Percentiles rank a stretch among this genome's conserved stretches.
Conservation (phyloP, 148 eudicot species). For the Silene latifolia region DNA sequence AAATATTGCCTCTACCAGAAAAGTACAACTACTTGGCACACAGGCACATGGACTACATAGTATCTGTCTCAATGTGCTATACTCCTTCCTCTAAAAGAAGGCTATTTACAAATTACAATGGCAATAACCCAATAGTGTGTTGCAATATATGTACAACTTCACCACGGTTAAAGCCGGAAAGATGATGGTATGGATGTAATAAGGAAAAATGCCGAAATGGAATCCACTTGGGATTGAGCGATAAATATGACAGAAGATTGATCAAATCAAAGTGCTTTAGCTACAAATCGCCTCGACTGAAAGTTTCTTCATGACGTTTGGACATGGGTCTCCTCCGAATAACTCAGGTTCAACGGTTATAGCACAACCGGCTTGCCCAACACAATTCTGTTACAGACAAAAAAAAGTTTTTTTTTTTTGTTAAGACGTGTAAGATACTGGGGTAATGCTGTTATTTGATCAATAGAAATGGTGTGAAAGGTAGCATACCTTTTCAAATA, state of each 20-base stretch:
- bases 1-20: slow-evolving; percentile 17
- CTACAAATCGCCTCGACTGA: slow-evolving; percentile 88
- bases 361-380: slow-evolving; percentile 75
- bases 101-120: no score
- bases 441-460: no score
- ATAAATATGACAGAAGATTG: not conserved
- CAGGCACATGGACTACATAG: slow-evolving; percentile 34
- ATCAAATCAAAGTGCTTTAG: no score
- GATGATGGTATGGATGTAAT: slow-evolving; percentile 12
- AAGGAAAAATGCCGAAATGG: not conserved
- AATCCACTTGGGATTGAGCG: no score
- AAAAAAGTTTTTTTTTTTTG: no score
- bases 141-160: slow-evolving; percentile 46
- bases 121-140: slow-evolving; percentile 27
- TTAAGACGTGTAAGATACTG: no score
- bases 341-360: slow-evolving; percentile 66
- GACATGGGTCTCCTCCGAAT: slow-evolving; percentile 96
- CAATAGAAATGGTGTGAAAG: no score
- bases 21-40: slow-evolving; percentile 1
- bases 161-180: slow-evolving; percentile 20
- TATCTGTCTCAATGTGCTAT: slow-evolving; percentile 30
- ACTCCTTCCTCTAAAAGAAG: not conserved
- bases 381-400: slow-evolving; percentile 57
- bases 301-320: slow-evolving; percentile 87
- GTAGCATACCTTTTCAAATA: slow-evolving; percentile 58